These are phyloP conservation scores for Rhexocercosporidium sp. DNA, from an alignment of 2,329 filamentous ascomycete species.

Conservation along the genomic window DNA sequence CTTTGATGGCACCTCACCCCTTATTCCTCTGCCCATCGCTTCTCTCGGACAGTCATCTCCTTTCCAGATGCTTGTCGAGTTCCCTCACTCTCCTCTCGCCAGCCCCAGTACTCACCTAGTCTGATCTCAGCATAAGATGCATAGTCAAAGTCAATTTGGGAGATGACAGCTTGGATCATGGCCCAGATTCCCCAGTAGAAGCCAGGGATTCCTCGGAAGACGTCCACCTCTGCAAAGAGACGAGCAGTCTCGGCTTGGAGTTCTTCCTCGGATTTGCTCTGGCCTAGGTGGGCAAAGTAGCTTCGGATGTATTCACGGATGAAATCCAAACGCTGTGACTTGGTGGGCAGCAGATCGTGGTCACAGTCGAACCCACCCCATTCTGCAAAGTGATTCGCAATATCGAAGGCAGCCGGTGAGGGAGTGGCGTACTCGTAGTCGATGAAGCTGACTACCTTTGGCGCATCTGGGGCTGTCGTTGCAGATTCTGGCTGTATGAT, in stretches of 20 bases:
- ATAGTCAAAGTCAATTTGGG: constrained; percentile 96
- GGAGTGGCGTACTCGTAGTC: constrained; percentile 98
- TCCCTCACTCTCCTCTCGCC: constrained; percentile 77
- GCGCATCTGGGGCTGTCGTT: constrained; percentile 41
- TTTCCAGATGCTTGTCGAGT: constrained; percentile 58
- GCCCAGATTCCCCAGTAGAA: constrained; percentile 96
- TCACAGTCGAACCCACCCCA: constrained; percentile 98
- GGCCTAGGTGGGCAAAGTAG: constrained; percentile 64
- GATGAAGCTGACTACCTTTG: constrained; percentile 78
- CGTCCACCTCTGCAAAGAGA: constrained; percentile 81
- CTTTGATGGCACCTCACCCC: neutral
- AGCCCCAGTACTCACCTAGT: constrained; percentile 90
- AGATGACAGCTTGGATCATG: constrained; percentile 91
- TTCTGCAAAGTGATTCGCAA: constrained; percentile 97
- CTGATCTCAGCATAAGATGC: constrained; percentile 86
- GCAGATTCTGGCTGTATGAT: constrained; percentile 70
- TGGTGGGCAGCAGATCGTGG: constrained; percentile 80
- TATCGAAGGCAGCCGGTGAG: constrained; percentile 92
- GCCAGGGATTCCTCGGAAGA: constrained; percentile 86
- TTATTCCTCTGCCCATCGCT: constrained; percentile 64
- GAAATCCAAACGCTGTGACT: constrained; percentile 77
- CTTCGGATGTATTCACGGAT: constrained; percentile 80
- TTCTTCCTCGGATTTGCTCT: constrained; percentile 47
- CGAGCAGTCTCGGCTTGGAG: constrained; percentile 68
- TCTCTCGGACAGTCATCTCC: constrained; percentile 76